These are phyloP conservation scores for Chlorella ohadii DNA, from an alignment of 139 green algal species.

Conservation along the genomic window DNA sequence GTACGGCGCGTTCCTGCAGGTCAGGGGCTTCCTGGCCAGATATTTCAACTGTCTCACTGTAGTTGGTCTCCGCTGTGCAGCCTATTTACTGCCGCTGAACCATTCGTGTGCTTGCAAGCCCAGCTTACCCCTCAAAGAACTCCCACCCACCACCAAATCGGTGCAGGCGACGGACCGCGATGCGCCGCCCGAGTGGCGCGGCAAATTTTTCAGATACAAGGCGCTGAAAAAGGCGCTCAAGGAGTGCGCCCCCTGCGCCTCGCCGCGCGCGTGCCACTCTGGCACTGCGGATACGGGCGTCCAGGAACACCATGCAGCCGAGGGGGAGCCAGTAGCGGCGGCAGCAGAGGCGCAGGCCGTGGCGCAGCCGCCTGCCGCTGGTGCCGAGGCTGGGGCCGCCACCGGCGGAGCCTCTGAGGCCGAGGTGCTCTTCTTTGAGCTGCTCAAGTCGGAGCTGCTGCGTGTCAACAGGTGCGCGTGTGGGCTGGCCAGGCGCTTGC, in stretches of 20 bases:
- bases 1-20: too few species aligned
- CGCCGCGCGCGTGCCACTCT: neutral
- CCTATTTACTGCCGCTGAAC: too few species aligned
- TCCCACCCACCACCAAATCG: too few species aligned
- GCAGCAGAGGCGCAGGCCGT: too few species aligned
- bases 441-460: conserved; percentile 17
- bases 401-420: neutral
- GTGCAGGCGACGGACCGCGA: conserved; percentile 33
- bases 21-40: too few species aligned
- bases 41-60: too few species aligned
- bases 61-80: too few species aligned
- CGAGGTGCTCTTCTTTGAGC: conserved; percentile 26
- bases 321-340: neutral
- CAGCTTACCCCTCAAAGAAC: too few species aligned
- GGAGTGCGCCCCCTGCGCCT: neutral
- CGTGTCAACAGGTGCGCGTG: conserved; percentile 4
- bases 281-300: neutral
- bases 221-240: conserved; percentile 59
- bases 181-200: conserved; percentile 37
- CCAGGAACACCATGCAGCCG: too few species aligned
- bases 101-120: too few species aligned
- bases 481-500: neutral
- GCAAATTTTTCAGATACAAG: conserved; percentile 61
- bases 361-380: neutral
- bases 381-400: neutral